These are phyloP conservation scores for Eucalyptus erythrocorys DNA, from an alignment of 345 rosid species.

Conservation along the genomic window DNA sequence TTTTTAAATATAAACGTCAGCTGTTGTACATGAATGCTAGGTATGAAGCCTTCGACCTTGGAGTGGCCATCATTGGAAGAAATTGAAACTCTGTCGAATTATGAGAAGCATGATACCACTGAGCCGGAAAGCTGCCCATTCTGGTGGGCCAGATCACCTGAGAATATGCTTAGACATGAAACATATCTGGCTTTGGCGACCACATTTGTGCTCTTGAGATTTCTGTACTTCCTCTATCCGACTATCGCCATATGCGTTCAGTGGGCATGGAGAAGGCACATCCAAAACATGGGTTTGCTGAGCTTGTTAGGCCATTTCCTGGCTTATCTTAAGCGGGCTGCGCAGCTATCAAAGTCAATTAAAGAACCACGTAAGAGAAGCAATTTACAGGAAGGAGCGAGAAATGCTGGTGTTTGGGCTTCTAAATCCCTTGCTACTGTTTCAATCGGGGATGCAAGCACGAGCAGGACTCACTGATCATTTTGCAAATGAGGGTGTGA, in stretches of 20 bases:
- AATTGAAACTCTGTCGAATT: slow-evolving; percentile 21
- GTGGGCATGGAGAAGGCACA: slow-evolving; percentile 36
- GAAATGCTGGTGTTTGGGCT: slow-evolving; percentile 87
- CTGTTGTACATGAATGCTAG: slow-evolving; percentile 10
- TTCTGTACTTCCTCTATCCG: slow-evolving; percentile 47
- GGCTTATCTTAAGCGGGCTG: slow-evolving; percentile 37
- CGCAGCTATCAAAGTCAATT: slow-evolving; percentile 41
- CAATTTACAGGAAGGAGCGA: slow-evolving; percentile 82
- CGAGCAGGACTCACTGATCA: slow-evolving; percentile 27
- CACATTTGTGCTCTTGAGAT: slow-evolving; percentile 52
- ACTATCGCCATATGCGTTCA: slow-evolving; percentile 20
- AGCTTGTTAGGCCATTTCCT: slow-evolving; percentile 58
- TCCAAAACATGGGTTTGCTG: slow-evolving; percentile 28
- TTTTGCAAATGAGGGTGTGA: neutral
- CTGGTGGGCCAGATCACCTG: slow-evolving; percentile 97
- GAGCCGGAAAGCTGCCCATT: slow-evolving; percentile 85
- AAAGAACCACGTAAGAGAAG: slow-evolving; percentile 81
- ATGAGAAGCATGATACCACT: slow-evolving; percentile 25
- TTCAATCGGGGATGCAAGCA: slow-evolving; percentile 76
- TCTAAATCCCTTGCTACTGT: slow-evolving; percentile 93
- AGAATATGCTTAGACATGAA: slow-evolving; percentile 71
- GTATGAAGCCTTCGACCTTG: slow-evolving; percentile 30
- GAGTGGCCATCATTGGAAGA: slow-evolving; percentile 20
- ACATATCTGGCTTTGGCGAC: slow-evolving; percentile 73
- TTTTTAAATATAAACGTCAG: neutral